These are phyloP conservation scores for Colletotrichum sp. DNA, from an alignment of 2,329 filamentous ascomycete genomes.

Conservation along the genomic window DNA sequence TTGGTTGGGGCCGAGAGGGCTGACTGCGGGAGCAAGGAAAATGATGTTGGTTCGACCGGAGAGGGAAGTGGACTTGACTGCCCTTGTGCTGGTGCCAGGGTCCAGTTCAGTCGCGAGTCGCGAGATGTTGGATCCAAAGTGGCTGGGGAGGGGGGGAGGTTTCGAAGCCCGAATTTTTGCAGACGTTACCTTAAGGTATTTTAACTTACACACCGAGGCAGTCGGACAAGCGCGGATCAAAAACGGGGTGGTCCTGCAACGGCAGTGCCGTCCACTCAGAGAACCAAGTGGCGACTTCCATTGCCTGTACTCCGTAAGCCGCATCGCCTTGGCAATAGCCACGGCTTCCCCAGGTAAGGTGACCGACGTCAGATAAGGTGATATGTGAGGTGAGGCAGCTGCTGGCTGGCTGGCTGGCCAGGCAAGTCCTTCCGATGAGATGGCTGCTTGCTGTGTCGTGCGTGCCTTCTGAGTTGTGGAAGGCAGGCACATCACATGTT, in stretches of 20 bases:
- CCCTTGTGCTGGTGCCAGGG: neutral
- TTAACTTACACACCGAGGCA: neutral
- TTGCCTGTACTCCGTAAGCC: neutral
- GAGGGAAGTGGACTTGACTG: neutral
- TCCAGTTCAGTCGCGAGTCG: neutral
- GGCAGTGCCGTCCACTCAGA: neutral
- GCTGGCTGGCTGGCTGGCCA: neutral
- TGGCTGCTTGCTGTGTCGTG: neutral
- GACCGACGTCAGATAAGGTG: neutral
- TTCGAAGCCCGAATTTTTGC: neutral
- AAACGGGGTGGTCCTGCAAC: neutral
- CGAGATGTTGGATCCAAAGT: neutral
- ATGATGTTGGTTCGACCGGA: neutral
- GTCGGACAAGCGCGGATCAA: neutral
- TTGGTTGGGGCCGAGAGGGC: neutral
- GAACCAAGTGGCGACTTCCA: neutral
- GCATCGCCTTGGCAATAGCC: neutral
- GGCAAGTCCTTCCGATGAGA: neutral
- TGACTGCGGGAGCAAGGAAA: neutral
- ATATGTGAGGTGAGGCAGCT: neutral
- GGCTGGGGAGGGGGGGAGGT: neutral
- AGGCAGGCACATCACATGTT: neutral
- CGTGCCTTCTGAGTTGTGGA: neutral
- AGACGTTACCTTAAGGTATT: neutral
- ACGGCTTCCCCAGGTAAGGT: neutral